Base-by-base conservation (phyloP, 176 grass and related monocot species). In the Miscanthus lutarioriparius region DNA sequence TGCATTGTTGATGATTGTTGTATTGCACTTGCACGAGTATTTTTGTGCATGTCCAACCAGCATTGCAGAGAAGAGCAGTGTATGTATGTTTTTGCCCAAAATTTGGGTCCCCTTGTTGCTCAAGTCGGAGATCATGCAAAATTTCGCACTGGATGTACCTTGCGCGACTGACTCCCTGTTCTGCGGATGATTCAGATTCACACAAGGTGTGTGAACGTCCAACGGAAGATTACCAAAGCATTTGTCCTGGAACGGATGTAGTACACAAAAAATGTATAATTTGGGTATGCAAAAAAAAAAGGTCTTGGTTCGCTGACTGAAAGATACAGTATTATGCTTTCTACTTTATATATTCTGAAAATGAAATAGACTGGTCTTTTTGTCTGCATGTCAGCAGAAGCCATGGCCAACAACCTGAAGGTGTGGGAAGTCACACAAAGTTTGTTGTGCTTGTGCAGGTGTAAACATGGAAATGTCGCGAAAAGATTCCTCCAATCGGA, bases 121-220 rank as follows among this genome's bases (percentile, higher is more conserved):
- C 26, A 89, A 82, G 58, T 64, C 28, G 2, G 56, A 78, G 75
- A 82, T 78, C 35, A 78, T 44, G 53, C 72, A 10, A 27, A 71
- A 22, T 35, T 20, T 63, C 10, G 0, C 30, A 41, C 1, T 39
- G 27, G 26, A 0, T 65, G 26, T 15, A 61, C 37, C 20, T 63
- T 27, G 16, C 39, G 49, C 3, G 5, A 74, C 48, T 14, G 13
- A 68, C 56, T 51, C 43, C 54, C 5, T 45, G 64, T 2, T 14
- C 8, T 3, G 2, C 38, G 53, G 41, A 82, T 0, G 43, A 10
- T 67, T 73, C 84, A 82, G 53, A 14, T 67, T 83, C 88, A 86
- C 82, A 16, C 83, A 86, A 90, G 84, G 58, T 67, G 88, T 66
- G 78, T 82, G 88, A 84, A 74, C 17, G 26, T 62, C 37, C 38